These are phyloP conservation scores for Nepenthes alata DNA, from an alignment of 179 eudicot species.

Conservation along the genomic window DNA sequence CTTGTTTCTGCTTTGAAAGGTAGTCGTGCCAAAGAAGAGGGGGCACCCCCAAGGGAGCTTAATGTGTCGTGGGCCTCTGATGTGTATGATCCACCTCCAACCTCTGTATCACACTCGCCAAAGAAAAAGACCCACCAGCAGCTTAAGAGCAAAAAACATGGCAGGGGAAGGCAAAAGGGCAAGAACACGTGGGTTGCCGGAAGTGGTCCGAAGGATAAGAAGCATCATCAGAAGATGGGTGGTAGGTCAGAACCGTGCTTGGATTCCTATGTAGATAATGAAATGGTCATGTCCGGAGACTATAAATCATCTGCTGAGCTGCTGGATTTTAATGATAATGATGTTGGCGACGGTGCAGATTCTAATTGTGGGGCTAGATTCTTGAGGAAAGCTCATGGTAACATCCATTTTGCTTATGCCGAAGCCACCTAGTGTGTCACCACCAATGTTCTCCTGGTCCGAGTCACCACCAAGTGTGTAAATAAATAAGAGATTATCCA, in stretches of 20 bases:
- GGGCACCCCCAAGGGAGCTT: slow-evolving; percentile 33
- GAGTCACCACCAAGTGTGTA: slow-evolving; percentile 2
- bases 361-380: slow-evolving; percentile 50
- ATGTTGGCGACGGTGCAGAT: slow-evolving; percentile 34
- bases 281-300: slow-evolving; percentile 11
- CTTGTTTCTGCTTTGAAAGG: slow-evolving; percentile 82
- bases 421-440: slow-evolving; percentile 21
- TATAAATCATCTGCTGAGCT: slow-evolving; percentile 12
- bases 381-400: slow-evolving; percentile 31
- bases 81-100: slow-evolving; percentile 77
- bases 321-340: slow-evolving; percentile 20
- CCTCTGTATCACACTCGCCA: slow-evolving; percentile 47
- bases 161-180: slow-evolving; percentile 57
- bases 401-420: slow-evolving; percentile 39
- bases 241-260: slow-evolving; percentile 21
- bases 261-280: slow-evolving; percentile 11
- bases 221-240: slow-evolving; percentile 33
- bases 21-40: slow-evolving; percentile 54
- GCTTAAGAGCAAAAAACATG: slow-evolving; percentile 40
- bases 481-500: slow-evolving; percentile 8
- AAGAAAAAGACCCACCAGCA: slow-evolving; percentile 35
- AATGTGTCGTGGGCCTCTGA: slow-evolving; percentile 90
- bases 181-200: slow-evolving; percentile 17
- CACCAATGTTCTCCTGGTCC: neutral
- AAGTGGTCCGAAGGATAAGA: slow-evolving; percentile 35